Percentiles rank a stretch among this genome's conserved stretches.
Conservation (phyloP, 2,329 filamentous ascomycete species). For the Aspergillus chevalieri region DNA sequence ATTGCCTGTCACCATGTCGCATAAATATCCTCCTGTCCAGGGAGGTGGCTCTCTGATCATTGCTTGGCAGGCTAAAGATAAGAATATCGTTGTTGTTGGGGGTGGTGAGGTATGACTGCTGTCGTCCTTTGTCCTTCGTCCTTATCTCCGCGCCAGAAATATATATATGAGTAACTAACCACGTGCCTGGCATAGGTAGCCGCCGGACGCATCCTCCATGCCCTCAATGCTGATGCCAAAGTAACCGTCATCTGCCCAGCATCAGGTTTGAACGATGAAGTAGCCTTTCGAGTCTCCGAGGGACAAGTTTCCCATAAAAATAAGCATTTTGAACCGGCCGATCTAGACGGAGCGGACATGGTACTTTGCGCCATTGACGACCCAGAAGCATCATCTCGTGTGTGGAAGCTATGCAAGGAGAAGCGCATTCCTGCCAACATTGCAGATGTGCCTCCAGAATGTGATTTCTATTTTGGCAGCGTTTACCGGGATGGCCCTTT, state of each 20-base stretch:
- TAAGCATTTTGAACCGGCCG: slow-evolving; percentile 76
- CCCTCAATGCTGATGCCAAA: slow-evolving; percentile 88
- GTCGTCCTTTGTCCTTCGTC: neutral
- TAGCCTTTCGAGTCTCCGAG: slow-evolving; percentile 70
- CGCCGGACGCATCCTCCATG: slow-evolving; percentile 85
- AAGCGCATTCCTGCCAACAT: slow-evolving; percentile 84
- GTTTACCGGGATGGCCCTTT: slow-evolving; percentile 90
- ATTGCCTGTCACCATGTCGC: slow-evolving; percentile 35
- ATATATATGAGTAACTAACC: slow-evolving; percentile 18
- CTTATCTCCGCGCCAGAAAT: slow-evolving; percentile 3
- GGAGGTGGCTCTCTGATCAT: slow-evolving; percentile 89
- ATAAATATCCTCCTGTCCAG: slow-evolving; percentile 70
- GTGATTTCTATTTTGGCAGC: slow-evolving; percentile 97
- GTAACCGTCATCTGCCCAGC: slow-evolving; percentile 79
- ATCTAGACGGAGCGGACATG: slow-evolving; percentile 78
- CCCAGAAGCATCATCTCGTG: slow-evolving; percentile 76
- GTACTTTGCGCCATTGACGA: slow-evolving; percentile 92
- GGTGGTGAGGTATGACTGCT: slow-evolving; percentile 72
- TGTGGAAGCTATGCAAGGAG: slow-evolving; percentile 92
- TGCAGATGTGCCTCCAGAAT: slow-evolving; percentile 91
- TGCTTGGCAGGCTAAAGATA: slow-evolving; percentile 90
- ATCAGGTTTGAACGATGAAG: slow-evolving; percentile 78
- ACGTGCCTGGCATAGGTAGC: slow-evolving; percentile 61
- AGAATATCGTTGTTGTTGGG: slow-evolving; percentile 84
- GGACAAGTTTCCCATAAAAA: slow-evolving; percentile 74